These are phyloP conservation scores for Penicillium lagena DNA, from an alignment of 495 filamentous ascomycete species.

Conservation along the genomic window DNA sequence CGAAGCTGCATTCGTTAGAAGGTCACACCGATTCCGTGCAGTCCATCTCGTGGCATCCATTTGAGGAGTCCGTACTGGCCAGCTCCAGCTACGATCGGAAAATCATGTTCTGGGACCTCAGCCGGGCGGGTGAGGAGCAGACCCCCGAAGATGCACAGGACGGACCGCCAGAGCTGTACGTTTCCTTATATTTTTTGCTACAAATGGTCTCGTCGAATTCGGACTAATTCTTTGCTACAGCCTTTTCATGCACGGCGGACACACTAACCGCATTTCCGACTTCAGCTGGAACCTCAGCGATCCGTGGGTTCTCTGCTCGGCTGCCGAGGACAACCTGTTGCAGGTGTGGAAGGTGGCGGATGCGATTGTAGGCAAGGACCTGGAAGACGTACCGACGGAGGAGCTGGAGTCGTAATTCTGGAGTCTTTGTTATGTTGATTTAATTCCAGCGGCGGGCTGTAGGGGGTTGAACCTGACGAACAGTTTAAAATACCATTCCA, in stretches of 20 bases:
- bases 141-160: slow-evolving; percentile 93
- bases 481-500: too few relatives aligned
- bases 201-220: slow-evolving; percentile 13
- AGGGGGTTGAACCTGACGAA: too few relatives aligned
- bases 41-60: slow-evolving; percentile 88
- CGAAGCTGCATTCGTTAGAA: slow-evolving; percentile 78
- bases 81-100: slow-evolving; percentile 88
- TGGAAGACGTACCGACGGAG: slow-evolving; percentile 69
- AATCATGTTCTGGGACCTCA: slow-evolving; percentile 94
- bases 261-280: slow-evolving; percentile 92
- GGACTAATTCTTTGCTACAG: slow-evolving; percentile 26
- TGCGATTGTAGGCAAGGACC: slow-evolving; percentile 77
- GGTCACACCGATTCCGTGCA: slow-evolving; percentile 85
- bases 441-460: too few relatives aligned
- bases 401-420: slow-evolving; percentile 59
- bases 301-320: slow-evolving; percentile 89
- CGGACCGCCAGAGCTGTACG: slow-evolving; percentile 89
- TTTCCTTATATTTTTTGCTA: slow-evolving; percentile 11
- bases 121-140: slow-evolving; percentile 87
- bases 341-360: slow-evolving; percentile 96
- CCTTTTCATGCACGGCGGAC: slow-evolving; percentile 97
- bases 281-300: slow-evolving; percentile 97
- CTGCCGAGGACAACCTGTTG: slow-evolving; percentile 93
- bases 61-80: slow-evolving; percentile 78
- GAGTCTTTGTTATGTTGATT: neutral